Percentiles rank a stretch among this genome's conserved stretches.
These are phyloP conservation scores for Alternaria metachromatica DNA, from an alignment of 2,329 filamentous ascomycete species.

Conservation along the genomic window DNA sequence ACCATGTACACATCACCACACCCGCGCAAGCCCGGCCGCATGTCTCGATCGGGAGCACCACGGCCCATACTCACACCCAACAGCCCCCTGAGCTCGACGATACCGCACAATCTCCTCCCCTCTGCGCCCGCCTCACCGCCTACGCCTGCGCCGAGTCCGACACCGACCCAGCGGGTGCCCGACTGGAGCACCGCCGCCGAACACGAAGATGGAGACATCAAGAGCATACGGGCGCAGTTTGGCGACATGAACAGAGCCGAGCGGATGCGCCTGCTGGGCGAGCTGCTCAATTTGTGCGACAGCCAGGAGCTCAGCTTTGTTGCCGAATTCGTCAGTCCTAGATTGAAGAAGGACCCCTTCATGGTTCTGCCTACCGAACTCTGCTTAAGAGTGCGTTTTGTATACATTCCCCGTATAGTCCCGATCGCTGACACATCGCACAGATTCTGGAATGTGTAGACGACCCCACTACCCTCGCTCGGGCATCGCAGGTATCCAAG, in stretches of 20 bases:
- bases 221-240: conserved; percentile 81
- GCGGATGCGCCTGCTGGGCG: conserved; percentile 81
- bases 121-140: conserved; percentile 71
- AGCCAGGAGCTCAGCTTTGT: conserved; percentile 96
- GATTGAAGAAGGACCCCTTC: conserved; percentile 96
- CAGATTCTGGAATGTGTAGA: conserved; percentile 96
- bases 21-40: conserved; percentile 48
- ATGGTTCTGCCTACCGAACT: conserved; percentile 90
- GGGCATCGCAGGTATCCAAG: conserved; percentile 94
- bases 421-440: conserved; percentile 21
- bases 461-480: conserved; percentile 89
- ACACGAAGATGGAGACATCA: conserved; percentile 81
- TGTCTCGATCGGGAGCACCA: conserved; percentile 51
- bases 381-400: conserved; percentile 75
- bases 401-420: neutral
- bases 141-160: conserved; percentile 71
- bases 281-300: conserved; percentile 91
- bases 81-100: conserved; percentile 56
- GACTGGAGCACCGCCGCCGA: conserved; percentile 81
- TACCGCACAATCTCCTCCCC: conserved; percentile 67
- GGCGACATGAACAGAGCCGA: conserved; percentile 76
- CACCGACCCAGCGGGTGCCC: conserved; percentile 66
- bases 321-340: conserved; percentile 90
- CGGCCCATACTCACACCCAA: conserved; percentile 58
- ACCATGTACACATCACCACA: conserved; percentile 47